These are phyloP conservation scores for Cyclotella kingstonii DNA, from an alignment of 108 stramenopile species.

Conservation along the genomic window DNA sequence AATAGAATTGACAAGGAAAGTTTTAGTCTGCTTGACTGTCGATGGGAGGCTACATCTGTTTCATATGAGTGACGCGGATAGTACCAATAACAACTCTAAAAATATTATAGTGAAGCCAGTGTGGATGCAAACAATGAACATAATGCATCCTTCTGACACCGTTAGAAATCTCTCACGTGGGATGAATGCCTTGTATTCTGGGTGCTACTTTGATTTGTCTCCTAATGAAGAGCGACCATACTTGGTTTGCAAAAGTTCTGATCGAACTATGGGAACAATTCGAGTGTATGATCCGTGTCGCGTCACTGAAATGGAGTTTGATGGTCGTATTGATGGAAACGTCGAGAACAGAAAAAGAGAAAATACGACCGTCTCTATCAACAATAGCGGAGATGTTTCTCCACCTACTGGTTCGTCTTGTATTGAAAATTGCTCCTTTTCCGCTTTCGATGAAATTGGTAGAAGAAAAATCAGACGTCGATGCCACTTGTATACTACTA, in stretches of 20 bases:
- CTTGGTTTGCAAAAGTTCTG: slow-evolving; percentile 43
- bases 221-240: slow-evolving; percentile 22
- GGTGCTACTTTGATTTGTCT: slow-evolving; percentile 43
- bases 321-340: slow-evolving; percentile 4
- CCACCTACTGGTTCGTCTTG: background rate
- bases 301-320: slow-evolving; percentile 15
- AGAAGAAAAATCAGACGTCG: slow-evolving; percentile 18
- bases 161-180: slow-evolving; percentile 33
- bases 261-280: slow-evolving; percentile 32
- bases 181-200: slow-evolving; percentile 27
- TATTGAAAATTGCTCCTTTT: no score
- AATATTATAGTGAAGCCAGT: slow-evolving; percentile 21
- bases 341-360: background rate
- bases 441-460: background rate
- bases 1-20: slow-evolving; percentile 30
- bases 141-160: slow-evolving; percentile 42
- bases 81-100: no score
- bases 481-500: slow-evolving; percentile 34
- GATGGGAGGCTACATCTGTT: slow-evolving; percentile 43
- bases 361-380: slow-evolving; percentile 2
- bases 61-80: slow-evolving; percentile 12
- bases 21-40: slow-evolving; percentile 33
- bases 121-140: slow-evolving; percentile 31
- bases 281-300: slow-evolving; percentile 42
- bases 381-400: background rate